Base-by-base conservation (phyloP, 169 alveolate species). In the Cryptosporidium andersoni region DNA sequence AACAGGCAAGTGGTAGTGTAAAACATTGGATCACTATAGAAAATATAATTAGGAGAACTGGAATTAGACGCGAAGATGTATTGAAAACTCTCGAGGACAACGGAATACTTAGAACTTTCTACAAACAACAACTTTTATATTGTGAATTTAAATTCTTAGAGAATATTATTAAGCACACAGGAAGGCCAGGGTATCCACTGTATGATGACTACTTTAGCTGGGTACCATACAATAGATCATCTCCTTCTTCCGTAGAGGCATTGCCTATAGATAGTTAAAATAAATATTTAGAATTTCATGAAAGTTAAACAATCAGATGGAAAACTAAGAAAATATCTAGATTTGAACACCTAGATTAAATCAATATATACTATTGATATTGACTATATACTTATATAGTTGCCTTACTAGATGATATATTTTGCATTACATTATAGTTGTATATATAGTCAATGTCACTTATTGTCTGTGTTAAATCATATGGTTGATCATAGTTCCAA, bases 201-300 rank as follows among this genome's bases (percentile, higher is more conserved):
- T 16, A 25, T 74, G 85, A 74, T 8, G 40, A 74, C 25, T 45
- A 74, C 25, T 74, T 74, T 60, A 74, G 42, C 48, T 74, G 85
- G 85, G 85, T 74, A 16, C 85, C 85, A n/a, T 74, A 16, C n/a
- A 43, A 51, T 34, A 74, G 85, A 74, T 37, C 53, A 58, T 68
- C 85, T 74, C 85, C 85, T 14, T 58, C 68, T 7, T 66, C 55
- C n/a, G 12, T 74, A 7, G 85, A 74, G 37, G 56, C 85, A 40
- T 43, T 74, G 4, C 85, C 85, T 25, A 36, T 25, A 14, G 67
- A 74, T 42, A 25, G 25, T 25, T 25, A 25, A 25, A 25, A 25
- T 25, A 25, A 25, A 25, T 25, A 25, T 25, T 25, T 25, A 25
- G 25, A 25, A 25, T 25, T 25, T 25, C 25, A 25, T 25, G 25